Percentiles rank a stretch among this genome's conserved stretches.
Conservation (phyloP, 345 rosid genomes). For the Rhodamnia rubescens region DNA sequence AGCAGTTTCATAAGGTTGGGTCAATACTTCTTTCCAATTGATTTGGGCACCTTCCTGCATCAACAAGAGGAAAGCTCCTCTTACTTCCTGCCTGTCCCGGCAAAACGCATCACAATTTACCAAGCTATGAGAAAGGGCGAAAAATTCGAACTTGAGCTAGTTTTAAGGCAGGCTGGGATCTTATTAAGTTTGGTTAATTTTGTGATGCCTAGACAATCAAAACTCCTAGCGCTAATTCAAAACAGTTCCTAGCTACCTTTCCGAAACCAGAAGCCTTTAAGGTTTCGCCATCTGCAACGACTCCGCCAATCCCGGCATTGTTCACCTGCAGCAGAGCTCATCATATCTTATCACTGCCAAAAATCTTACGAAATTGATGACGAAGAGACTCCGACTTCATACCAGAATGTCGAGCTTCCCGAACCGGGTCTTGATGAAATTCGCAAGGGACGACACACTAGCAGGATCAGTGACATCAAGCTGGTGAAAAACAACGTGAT, state of each 20-base stretch:
- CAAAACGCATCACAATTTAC: background rate
- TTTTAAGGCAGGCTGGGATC: background rate
- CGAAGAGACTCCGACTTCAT: background rate
- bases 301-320: slow-evolving; percentile 13
- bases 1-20: background rate
- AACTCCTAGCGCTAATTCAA: background rate
- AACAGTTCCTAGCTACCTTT: background rate
- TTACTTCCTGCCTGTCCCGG: background rate
- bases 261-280: slow-evolving; percentile 1
- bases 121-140: background rate
- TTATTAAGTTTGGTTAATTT: background rate
- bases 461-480: slow-evolving; percentile 12
- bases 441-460: slow-evolving; percentile 11
- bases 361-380: background rate
- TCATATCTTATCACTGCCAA: background rate
- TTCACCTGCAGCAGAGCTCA: slow-evolving; percentile 7
- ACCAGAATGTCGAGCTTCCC: slow-evolving; percentile 24
- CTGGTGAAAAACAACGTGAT: slow-evolving; percentile 9
- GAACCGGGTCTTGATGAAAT: slow-evolving; percentile 4
- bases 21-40: background rate
- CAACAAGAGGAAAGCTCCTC: background rate
- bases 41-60: background rate
- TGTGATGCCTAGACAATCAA: background rate
- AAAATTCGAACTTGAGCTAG: background rate
- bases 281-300: slow-evolving; percentile 2